Percentiles rank a stretch among this genome's conserved stretches.
Evolutionary conservation across 805 yeast genomes (phyloP).

Genomic region (Yamadazyma ubonensis): DNA sequence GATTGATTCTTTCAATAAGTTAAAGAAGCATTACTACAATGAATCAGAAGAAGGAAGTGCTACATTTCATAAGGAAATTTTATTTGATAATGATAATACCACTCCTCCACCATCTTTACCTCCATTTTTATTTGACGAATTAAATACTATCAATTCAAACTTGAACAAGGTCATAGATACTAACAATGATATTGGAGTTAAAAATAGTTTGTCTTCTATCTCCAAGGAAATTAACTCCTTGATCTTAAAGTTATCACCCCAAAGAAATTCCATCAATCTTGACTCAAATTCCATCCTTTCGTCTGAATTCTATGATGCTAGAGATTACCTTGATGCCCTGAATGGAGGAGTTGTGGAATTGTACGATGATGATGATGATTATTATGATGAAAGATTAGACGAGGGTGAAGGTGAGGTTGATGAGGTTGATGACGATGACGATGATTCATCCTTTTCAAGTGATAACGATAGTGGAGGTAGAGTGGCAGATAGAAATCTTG

Average conservation of each 20-base stretch:
- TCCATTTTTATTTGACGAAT: slow-evolving; percentile 21
- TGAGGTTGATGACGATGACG: slow-evolving; percentile 22
- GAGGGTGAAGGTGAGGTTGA: no score
- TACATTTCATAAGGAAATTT: slow-evolving; percentile 10
- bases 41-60: slow-evolving; percentile 6
- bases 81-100: slow-evolving; percentile 15
- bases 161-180: slow-evolving; percentile 7
- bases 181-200: slow-evolving; percentile 6
- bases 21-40: slow-evolving; percentile 30
- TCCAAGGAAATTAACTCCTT: slow-evolving; percentile 22
- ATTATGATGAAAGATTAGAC: slow-evolving; percentile 15
- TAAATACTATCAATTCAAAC: slow-evolving; percentile 18
- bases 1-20: slow-evolving; percentile 72
- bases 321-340: slow-evolving; percentile 52
- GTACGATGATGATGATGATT: slow-evolving; percentile 22
- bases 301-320: slow-evolving; percentile 57
- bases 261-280: slow-evolving; percentile 11
- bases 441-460: slow-evolving; percentile 19
- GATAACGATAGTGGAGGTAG: slow-evolving; percentile 15
- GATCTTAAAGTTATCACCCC: slow-evolving; percentile 17
- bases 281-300: slow-evolving; percentile 33
- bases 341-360: slow-evolving; percentile 54
- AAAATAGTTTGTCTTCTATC: slow-evolving; percentile 10
- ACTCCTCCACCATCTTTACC: slow-evolving; percentile 15
- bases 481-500: slow-evolving; percentile 7